A percentile compares a stretch with the other conserved stretches of the same genome.
Evolutionary conservation across 2,329 filamentous ascomycete species (phyloP).

Genomic region (Graphiopsis chlorocephala): DNA sequence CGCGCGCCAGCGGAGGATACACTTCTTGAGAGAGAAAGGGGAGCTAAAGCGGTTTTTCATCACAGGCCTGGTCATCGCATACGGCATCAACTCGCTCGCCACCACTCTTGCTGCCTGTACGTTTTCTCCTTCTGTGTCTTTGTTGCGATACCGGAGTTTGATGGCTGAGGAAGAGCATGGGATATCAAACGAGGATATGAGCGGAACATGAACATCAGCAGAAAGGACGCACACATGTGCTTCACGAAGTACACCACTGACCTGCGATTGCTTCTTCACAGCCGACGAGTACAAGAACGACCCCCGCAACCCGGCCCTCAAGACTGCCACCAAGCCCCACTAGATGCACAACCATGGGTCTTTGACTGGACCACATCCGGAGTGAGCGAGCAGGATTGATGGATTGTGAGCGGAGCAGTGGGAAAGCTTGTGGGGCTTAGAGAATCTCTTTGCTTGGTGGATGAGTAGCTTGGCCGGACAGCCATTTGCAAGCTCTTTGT

Average conservation of each 20-base stretch:
- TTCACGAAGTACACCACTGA: neutral
- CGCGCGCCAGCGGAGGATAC: conserved; percentile 5
- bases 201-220: neutral
- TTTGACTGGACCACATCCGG: neutral
- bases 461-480: conserved; percentile 13
- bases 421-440: neutral
- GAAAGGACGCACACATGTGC: neutral
- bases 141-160: neutral
- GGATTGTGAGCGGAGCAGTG: neutral
- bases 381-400: neutral
- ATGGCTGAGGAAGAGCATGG: neutral
- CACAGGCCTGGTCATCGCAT: conserved; percentile 78
- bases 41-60: conserved; percentile 18
- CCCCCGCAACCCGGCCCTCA: conserved; percentile 72
- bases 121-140: conserved; percentile 38
- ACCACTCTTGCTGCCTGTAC: conserved; percentile 75
- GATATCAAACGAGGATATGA: neutral
- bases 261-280: conserved; percentile 39
- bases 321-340: conserved; percentile 31
- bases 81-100: conserved; percentile 84
- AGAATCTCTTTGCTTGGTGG: neutral
- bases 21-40: conserved; percentile 8
- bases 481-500: conserved; percentile 14
- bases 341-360: conserved; percentile 19
- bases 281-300: conserved; percentile 97